phyloP scores from a whole-genome alignment of 2,329 filamentous ascomycete species.

The Sporothrix inflata region DNA sequence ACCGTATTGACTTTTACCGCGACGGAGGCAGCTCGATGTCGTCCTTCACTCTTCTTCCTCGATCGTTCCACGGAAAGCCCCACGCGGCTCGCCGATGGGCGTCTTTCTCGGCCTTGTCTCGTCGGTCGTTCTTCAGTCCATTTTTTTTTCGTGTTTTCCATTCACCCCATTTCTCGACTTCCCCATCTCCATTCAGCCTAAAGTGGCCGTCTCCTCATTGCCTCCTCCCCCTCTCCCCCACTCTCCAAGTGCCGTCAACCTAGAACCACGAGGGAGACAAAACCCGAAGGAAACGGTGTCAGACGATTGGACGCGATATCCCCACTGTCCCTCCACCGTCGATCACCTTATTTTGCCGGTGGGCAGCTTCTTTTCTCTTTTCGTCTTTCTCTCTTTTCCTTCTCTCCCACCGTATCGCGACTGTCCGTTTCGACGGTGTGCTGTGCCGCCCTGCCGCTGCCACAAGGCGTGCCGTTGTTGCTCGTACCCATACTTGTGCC shows the following conservation, averaged over 20 bases:
- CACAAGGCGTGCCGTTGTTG: not conserved
- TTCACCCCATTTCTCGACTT: slow-evolving; percentile 2
- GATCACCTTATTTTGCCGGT: not conserved
- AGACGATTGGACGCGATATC: not conserved
- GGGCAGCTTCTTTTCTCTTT: not conserved
- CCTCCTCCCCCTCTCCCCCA: not conserved
- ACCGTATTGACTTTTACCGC: slow-evolving; percentile 14
- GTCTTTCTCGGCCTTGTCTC: slow-evolving; percentile 4
- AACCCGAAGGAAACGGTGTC: slow-evolving; percentile 1
- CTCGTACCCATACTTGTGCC: not conserved
- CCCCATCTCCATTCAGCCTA: not conserved
- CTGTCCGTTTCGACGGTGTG: not conserved
- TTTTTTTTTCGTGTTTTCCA: not conserved
- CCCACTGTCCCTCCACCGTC: not conserved
- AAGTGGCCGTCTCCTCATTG: not conserved
- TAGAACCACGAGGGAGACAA: not conserved
- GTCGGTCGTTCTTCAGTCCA: not conserved
- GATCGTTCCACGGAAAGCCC: not conserved
- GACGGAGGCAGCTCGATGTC: not conserved
- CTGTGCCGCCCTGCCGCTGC: slow-evolving; percentile 8
- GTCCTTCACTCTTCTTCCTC: not conserved
- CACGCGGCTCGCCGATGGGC: not conserved
- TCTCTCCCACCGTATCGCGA: not conserved
- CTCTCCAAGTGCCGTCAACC: slow-evolving; percentile 4
- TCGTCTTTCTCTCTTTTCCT: not conserved